These are phyloP conservation scores for Tulasnella sp. DNA, from an alignment of 768 basidiomycete species.

Conservation along the genomic window DNA sequence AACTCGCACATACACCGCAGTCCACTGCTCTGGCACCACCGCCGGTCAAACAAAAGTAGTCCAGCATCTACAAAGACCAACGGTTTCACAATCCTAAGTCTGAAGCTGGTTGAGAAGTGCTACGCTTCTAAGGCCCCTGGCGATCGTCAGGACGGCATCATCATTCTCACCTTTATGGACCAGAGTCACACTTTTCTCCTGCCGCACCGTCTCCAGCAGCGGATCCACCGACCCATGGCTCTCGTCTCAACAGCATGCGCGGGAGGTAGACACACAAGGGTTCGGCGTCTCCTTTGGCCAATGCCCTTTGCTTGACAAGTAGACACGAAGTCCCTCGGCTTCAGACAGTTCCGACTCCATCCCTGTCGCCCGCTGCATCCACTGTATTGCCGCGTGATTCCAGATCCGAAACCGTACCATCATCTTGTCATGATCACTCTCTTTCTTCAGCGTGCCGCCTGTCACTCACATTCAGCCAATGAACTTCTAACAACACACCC, in stretches of 20 bases:
- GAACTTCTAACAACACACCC: neutral
- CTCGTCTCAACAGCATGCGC: too few species aligned
- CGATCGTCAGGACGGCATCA: neutral
- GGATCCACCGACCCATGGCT: too few species aligned
- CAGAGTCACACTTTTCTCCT: conserved; percentile 13
- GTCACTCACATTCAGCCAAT: conserved; percentile 4
- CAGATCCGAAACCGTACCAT: too few species aligned
- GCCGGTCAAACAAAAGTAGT: conserved; percentile 1
- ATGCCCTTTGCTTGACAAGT: neutral
- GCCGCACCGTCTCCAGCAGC: neutral
- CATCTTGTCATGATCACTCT: too few species aligned
- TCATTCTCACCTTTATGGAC: conserved; percentile 9
- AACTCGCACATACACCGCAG: neutral
- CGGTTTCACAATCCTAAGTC: neutral
- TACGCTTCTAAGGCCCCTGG: neutral
- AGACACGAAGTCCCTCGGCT: conserved; percentile 2
- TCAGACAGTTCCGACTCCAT: conserved; percentile 1
- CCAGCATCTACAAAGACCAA: neutral
- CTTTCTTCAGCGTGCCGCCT: conserved; percentile 6
- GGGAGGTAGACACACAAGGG: neutral
- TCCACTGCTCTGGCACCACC: neutral
- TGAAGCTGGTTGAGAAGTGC: neutral
- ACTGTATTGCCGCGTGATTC: neutral
- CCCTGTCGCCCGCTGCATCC: neutral
- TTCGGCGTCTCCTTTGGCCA: neutral